A percentile compares a stretch with the other conserved stretches of the same genome.
Evolutionary conservation across 73 alveolate genomes (phyloP).

Genomic region (Blepharisma stoltei): DNA sequence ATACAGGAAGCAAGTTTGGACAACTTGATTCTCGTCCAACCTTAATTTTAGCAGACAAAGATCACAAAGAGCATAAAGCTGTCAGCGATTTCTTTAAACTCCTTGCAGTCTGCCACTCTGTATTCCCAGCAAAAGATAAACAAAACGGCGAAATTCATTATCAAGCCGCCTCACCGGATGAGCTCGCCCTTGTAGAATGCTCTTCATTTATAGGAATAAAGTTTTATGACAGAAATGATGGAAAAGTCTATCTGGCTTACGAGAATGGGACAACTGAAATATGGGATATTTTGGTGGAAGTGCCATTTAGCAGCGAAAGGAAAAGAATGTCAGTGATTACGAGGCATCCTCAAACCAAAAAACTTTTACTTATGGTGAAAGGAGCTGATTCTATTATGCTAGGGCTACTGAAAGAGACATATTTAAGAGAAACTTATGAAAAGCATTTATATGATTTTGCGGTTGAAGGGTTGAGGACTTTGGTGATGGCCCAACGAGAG

Average conservation of each 20-base stretch:
- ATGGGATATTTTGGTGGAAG: slow-evolving; percentile 56
- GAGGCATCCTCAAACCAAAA: slow-evolving; percentile 64
- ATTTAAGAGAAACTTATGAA: slow-evolving; percentile 9
- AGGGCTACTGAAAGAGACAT: slow-evolving; percentile 13
- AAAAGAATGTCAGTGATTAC: slow-evolving; percentile 71
- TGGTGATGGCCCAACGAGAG: slow-evolving; percentile 79
- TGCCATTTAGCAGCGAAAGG: slow-evolving; percentile 69
- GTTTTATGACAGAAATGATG: slow-evolving; percentile 49
- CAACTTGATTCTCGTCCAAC: slow-evolving; percentile 31
- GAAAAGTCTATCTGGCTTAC: slow-evolving; percentile 38
- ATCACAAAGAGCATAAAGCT: slow-evolving; percentile 11
- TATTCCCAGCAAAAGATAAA: slow-evolving; percentile 52
- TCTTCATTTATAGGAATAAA: slow-evolving; percentile 82
- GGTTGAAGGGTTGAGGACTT: slow-evolving; percentile 87
- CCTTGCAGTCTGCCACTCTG: slow-evolving; percentile 85
- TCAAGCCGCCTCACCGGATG: slow-evolving; percentile 90
- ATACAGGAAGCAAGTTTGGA: slow-evolving; percentile 32
- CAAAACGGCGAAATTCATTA: slow-evolving; percentile 40
- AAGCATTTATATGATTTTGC: slow-evolving; percentile 70
- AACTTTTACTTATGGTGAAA: slow-evolving; percentile 48
- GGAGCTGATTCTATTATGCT: slow-evolving; percentile 79
- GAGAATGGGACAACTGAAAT: slow-evolving; percentile 32
- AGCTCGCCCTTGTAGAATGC: slow-evolving; percentile 89
- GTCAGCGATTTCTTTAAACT: slow-evolving; percentile 51
- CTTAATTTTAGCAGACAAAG: slow-evolving; percentile 27